A percentile compares a stretch with the other conserved stretches of the same genome.
phyloP scores from a whole-genome alignment of 83 land plant genomes.

The Diphasiastrum complanatum region DNA sequence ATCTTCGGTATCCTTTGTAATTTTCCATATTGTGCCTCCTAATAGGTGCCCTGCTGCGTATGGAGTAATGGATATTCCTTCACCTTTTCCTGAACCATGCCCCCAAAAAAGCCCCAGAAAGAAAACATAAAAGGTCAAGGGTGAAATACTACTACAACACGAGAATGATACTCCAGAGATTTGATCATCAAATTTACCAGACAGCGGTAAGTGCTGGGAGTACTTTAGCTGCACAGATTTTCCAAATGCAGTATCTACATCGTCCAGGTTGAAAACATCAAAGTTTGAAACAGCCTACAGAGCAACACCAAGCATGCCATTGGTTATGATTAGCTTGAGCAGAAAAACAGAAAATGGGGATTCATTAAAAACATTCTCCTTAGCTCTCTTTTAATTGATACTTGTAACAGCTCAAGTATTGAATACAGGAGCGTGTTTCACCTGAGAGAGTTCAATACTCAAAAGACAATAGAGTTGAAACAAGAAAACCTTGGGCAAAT shows the following conservation, averaged over 20 bases:
- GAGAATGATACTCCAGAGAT: no score
- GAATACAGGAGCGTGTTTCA: no score
- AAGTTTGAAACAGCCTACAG: constrained; percentile 97
- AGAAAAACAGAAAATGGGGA: background rate
- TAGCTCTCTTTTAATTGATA: no score
- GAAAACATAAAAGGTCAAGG: background rate
- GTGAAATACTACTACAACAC: no score
- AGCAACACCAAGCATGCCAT: background rate
- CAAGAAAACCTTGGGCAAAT: no score
- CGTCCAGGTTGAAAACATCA: constrained; percentile 91
- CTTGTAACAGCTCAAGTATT: no score
- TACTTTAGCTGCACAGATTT: constrained; percentile 68
- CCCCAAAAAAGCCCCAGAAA: background rate
- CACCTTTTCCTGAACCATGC: constrained; percentile 79
- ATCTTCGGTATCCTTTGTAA: constrained; percentile 96
- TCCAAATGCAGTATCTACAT: constrained; percentile 74
- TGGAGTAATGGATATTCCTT: constrained; percentile 90
- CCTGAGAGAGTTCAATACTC: no score
- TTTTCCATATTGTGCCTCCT: constrained; percentile 95
- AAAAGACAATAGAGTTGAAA: no score
- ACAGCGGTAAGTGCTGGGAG: constrained; percentile 74
- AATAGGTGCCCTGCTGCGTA: constrained; percentile 92
- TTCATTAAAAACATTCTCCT: background rate
- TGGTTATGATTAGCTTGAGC: background rate
- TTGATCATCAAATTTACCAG: constrained; percentile 39